Percentiles rank a stretch among this genome's conserved stretches.
phyloP scores from a whole-genome alignment of 352 stramenopile species.

The Phytophthora podocarpi region DNA sequence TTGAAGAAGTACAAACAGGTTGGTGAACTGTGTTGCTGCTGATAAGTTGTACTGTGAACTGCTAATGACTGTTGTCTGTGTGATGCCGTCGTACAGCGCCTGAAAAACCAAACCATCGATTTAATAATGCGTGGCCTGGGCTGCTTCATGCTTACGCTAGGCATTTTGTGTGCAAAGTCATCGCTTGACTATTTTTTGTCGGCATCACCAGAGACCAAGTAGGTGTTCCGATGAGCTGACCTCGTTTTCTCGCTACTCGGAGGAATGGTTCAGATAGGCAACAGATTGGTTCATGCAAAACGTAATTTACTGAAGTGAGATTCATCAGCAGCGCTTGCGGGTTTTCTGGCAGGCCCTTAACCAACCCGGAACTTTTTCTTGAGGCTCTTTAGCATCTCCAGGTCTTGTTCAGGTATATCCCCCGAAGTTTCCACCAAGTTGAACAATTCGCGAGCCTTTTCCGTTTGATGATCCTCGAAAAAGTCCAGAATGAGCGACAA shows the following conservation, averaged over 20 bases:
- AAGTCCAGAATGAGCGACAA: slow-evolving; percentile 76
- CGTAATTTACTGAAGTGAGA: slow-evolving; percentile 30
- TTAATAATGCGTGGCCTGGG: slow-evolving; percentile 86
- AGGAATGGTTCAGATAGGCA: neutral
- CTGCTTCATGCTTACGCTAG: slow-evolving; percentile 82
- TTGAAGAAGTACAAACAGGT: slow-evolving; percentile 92
- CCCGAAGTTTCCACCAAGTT: slow-evolving; percentile 7
- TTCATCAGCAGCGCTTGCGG: neutral
- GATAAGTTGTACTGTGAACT: neutral
- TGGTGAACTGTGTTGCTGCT: neutral
- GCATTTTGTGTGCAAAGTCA: slow-evolving; percentile 84
- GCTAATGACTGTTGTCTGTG: slow-evolving; percentile 2
- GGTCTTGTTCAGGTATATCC: slow-evolving; percentile 4
- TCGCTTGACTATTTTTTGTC: slow-evolving; percentile 85
- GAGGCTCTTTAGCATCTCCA: slow-evolving; percentile 16
- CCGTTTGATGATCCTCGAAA: slow-evolving; percentile 68
- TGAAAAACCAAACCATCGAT: slow-evolving; percentile 87
- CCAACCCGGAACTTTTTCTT: slow-evolving; percentile 25
- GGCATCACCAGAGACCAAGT: slow-evolving; percentile 42
- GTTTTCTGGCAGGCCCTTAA: neutral
- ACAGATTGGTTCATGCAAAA: slow-evolving; percentile 23
- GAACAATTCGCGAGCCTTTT: slow-evolving; percentile 45
- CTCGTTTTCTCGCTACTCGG: neutral
- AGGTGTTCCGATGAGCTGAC: neutral
- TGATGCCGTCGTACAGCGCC: slow-evolving; percentile 39